phyloP scores from a whole-genome alignment of 805 yeast genomes.

The Jamesozyma spencerorum region DNA sequence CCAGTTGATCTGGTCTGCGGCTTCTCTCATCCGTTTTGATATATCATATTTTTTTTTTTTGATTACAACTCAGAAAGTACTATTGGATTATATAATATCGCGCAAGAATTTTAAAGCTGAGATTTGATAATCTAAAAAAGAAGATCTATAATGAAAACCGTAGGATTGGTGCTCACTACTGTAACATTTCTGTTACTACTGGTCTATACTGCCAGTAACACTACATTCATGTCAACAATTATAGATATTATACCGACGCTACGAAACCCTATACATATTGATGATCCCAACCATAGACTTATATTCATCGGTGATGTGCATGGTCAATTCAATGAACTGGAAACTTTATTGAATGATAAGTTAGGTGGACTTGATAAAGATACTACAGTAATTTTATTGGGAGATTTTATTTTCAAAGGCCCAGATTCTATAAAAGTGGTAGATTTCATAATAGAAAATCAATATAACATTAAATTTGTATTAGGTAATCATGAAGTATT shows the following conservation, averaged over 20 bases:
- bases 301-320: slow-evolving; percentile 83
- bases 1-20: no score
- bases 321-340: slow-evolving; percentile 56
- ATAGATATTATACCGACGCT: slow-evolving; percentile 6
- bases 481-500: slow-evolving; percentile 86
- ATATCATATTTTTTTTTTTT: no score
- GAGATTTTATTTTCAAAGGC: slow-evolving; percentile 84
- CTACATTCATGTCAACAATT: background rate
- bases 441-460: slow-evolving; percentile 49
- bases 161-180: no score
- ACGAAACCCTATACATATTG: slow-evolving; percentile 1
- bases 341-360: slow-evolving; percentile 40
- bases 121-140: no score
- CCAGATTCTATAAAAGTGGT: slow-evolving; percentile 62
- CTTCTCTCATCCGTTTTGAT: no score
- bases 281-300: slow-evolving; percentile 32
- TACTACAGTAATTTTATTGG: slow-evolving; percentile 49
- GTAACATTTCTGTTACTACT: no score
- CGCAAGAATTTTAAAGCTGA: no score
- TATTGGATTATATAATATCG: no score
- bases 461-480: slow-evolving; percentile 50
- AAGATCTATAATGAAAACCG: no score
- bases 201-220: background rate
- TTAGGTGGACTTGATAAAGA: slow-evolving; percentile 37
- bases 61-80: no score